Conservation (phyloP, 805 yeast species). For the Pichia sporocuriosa region DNA sequence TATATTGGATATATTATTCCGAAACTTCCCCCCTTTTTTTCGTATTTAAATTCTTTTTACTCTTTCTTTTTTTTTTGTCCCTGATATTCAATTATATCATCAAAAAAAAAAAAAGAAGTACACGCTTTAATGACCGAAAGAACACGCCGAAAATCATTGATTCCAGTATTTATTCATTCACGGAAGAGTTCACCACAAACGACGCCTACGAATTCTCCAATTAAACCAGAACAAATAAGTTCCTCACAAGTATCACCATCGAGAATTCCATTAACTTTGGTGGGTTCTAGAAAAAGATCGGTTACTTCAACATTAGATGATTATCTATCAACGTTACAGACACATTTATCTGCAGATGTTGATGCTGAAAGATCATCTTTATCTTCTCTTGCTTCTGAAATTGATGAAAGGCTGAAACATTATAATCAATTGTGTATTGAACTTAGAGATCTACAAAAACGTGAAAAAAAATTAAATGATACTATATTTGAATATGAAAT, state of each 20-base stretch:
- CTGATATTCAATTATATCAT: too few relatives aligned
- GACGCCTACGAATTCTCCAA: slow-evolving; percentile 8
- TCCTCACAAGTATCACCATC: background rate
- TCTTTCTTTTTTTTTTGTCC: too few relatives aligned
- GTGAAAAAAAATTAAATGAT: background rate
- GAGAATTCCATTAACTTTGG: background rate
- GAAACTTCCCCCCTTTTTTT: too few relatives aligned
- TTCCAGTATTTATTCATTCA: slow-evolving; percentile 2
- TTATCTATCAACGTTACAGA: slow-evolving; percentile 2
- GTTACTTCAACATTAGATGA: background rate
- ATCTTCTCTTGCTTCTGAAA: background rate
- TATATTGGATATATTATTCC: too few relatives aligned
- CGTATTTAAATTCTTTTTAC: too few relatives aligned
- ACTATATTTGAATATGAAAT: slow-evolving; percentile 6
- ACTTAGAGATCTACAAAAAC: slow-evolving; percentile 2
- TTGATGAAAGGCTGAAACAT: background rate
- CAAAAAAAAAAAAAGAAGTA: too few relatives aligned
- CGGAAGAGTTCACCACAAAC: slow-evolving; percentile 4
- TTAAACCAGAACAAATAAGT: too few relatives aligned
- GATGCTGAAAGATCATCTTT: slow-evolving; percentile 1
- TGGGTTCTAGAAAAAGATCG: slow-evolving; percentile 1
- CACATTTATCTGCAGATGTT: slow-evolving; percentile 5
- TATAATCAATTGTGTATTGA: background rate
- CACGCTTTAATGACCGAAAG: too few relatives aligned
- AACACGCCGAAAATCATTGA: slow-evolving; percentile 7